Evolutionary conservation across 495 filamentous ascomycete genomes (phyloP), one percentile per base, ranked within the genome.

Genomic region (Apodospora peruviana): DNA sequence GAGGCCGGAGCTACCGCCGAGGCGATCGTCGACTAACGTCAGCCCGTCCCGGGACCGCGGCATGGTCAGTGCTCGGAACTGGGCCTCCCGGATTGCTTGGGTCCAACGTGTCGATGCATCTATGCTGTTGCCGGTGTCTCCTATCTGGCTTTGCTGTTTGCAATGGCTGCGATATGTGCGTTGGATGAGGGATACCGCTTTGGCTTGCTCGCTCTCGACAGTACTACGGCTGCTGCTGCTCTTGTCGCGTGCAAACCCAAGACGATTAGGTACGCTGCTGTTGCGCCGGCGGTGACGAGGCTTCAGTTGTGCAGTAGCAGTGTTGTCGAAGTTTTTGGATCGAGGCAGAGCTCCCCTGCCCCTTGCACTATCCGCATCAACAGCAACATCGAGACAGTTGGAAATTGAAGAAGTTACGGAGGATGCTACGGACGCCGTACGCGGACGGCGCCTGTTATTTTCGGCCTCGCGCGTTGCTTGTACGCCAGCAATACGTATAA

Each of bases 81-180:
- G 74, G 2, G 79, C 83, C 62, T 87, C 82, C 55, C 77, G 75
- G 17, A 88, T 63, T 9, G 80, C 80, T 67, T 86, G 83, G 0
- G 77, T 62, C 86, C 86, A 90, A 51, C 88, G 67, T 12, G 81
- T 82, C 4, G 75, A 76, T 8, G 87, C 76, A 61, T 87, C 77
- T 14, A 91, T 55, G 9, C 73, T 75, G 44, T 84, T 64, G 0
- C 86, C 87, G 34, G 71, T 62, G n/a, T n/a, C n/a, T n/a, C n/a
- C n/a, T 27, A 90, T 64, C 59, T 84, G 78, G 43, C 87, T n/a
- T 32, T 32, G 68, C 21, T 87, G 77, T 23, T 74, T 75, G 32
- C 85, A 75, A 61, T 90, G 83, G 4, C 87, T 87, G 27, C 87
- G 74, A 60, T 87, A 90, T 3, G 75, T 77, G 36, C 83, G 74